Evolutionary conservation across 345 rosid genomes (phyloP), one percentile per base, ranked within the genome.

Genomic region (Syzygium aromaticum): DNA sequence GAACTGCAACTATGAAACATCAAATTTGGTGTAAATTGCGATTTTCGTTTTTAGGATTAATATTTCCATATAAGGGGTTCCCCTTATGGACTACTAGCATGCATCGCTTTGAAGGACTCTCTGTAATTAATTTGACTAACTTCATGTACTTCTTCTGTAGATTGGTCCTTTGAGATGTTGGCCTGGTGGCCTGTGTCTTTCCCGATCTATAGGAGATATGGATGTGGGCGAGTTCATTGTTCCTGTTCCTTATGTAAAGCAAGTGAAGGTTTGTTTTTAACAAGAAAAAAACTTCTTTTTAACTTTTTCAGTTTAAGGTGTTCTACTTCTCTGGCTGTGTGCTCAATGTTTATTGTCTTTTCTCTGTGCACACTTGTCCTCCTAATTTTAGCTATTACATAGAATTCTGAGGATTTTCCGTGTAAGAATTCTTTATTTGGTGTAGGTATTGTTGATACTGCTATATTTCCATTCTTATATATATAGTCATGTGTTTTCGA

Each of bases 181-280:
- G 99, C 99, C 99, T 56, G 99, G 99, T 88, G 99, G 99, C 88
- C 90, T 98, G 88, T 98, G 99, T 91, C 99, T 98, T 88, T 98
- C 99, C 77, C 94, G 99, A 92, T 98, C 99, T 54, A 96, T 98
- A 78, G 99, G 99, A 82, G 99, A 98, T 90, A 87, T 94, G 90
- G 99, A 98, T 91, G 97, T 96, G 57, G 99, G 99, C 52, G 98
- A 96, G 90, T 96, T 86, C 93, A 96, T 98, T 90, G 99, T 98
- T 90, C 99, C 99, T 87, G 98, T 98, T 91, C 99, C 99, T 86
- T 91, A 95, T 84, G 98, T 98, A 84, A 98, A 98, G 94, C 99
- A 98, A 98, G 95, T 98, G 77, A 98, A 98, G 98, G 99, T 98
- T 90, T 84, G 94, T 89, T 49, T 73, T 77, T 46, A 84, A 38